Evolutionary conservation across 2,329 filamentous ascomycete species (phyloP).

Genomic region (Exophiala alcalophila): DNA sequence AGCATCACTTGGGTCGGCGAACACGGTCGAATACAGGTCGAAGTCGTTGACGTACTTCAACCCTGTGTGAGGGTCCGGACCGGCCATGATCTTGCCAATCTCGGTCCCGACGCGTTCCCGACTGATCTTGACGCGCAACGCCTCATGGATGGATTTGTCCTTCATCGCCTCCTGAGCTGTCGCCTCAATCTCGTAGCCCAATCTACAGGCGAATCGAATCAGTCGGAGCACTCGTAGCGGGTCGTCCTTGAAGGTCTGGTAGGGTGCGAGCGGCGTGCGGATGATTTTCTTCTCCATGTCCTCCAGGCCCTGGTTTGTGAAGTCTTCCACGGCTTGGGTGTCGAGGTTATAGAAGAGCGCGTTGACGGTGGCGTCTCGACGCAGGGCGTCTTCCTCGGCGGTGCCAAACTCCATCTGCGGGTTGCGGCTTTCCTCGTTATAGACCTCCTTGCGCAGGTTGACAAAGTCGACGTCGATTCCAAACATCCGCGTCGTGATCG

Average conservation of each 20-base stretch:
- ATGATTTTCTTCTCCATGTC: constrained; percentile 74
- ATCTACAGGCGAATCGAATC: constrained; percentile 82
- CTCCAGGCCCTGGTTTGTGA: constrained; percentile 67
- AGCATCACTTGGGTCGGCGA: constrained; percentile 22
- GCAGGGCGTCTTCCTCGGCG: constrained; percentile 80
- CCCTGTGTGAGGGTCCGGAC: constrained; percentile 40
- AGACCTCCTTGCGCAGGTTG: constrained; percentile 88
- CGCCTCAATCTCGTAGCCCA: constrained; percentile 74
- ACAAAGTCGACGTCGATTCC: constrained; percentile 91
- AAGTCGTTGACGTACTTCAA: constrained; percentile 27
- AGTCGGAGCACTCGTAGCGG: constrained; percentile 82
- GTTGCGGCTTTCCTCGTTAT: constrained; percentile 82
- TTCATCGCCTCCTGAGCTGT: constrained; percentile 71
- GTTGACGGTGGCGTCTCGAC: constrained; percentile 91
- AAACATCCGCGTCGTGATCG: constrained; percentile 79
- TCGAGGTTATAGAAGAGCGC: constrained; percentile 94
- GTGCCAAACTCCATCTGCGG: constrained; percentile 93
- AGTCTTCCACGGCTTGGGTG: constrained; percentile 75
- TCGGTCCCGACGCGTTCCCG: constrained; percentile 85
- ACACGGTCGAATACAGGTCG: constrained; percentile 28
- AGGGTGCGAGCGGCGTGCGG: constrained; percentile 79
- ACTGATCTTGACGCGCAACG: constrained; percentile 84
- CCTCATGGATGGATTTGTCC: constrained; percentile 70
- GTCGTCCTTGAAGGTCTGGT: constrained; percentile 92
- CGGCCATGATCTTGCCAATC: constrained; percentile 85